Percentiles rank a stretch among this genome's conserved stretches.
Evolutionary conservation across 805 yeast species (phyloP).

Genomic region (Wickerhamiella nectarea): DNA sequence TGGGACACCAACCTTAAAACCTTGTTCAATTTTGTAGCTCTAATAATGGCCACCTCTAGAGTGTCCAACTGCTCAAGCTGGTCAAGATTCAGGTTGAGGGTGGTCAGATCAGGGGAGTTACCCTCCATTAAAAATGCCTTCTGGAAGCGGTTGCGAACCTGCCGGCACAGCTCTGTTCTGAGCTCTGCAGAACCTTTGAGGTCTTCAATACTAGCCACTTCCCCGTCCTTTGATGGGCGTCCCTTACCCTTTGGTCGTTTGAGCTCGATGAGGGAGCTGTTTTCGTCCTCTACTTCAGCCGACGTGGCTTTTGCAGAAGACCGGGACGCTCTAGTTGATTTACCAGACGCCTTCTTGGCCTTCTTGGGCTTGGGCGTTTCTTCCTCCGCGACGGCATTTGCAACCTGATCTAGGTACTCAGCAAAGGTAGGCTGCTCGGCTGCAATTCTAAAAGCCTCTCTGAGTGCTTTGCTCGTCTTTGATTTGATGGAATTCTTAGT

Average conservation of each 20-base stretch:
- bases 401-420: conserved; percentile 8
- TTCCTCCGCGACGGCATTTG: not conserved
- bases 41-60: conserved; percentile 17
- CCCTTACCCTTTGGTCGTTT: conserved; percentile 8
- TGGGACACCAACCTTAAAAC: conserved; percentile 12
- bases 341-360: conserved; percentile 6
- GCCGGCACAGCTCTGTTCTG: conserved; percentile 11
- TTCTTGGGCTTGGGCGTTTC: not conserved
- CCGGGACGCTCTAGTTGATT: conserved; percentile 4
- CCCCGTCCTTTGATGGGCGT: conserved; percentile 1
- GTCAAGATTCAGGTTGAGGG: conserved; percentile 6
- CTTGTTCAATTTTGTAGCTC: conserved; percentile 16
- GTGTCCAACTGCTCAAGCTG: conserved; percentile 13
- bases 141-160: conserved; percentile 13
- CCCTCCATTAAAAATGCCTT: conserved; percentile 13
- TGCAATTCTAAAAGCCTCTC: conserved; percentile 19
- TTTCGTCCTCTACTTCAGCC: not conserved
- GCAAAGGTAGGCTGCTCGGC: conserved; percentile 17
- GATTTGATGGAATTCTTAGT: conserved; percentile 11
- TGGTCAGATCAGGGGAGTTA: conserved; percentile 6
- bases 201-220: conserved; percentile 6
- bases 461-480: conserved; percentile 14
- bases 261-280: conserved; percentile 1
- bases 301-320: not conserved
- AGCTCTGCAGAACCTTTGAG: conserved; percentile 8